These are phyloP conservation scores for Kurtzmaniella quercitrusa DNA, from an alignment of 1,139 yeast species.

Conservation along the genomic window DNA sequence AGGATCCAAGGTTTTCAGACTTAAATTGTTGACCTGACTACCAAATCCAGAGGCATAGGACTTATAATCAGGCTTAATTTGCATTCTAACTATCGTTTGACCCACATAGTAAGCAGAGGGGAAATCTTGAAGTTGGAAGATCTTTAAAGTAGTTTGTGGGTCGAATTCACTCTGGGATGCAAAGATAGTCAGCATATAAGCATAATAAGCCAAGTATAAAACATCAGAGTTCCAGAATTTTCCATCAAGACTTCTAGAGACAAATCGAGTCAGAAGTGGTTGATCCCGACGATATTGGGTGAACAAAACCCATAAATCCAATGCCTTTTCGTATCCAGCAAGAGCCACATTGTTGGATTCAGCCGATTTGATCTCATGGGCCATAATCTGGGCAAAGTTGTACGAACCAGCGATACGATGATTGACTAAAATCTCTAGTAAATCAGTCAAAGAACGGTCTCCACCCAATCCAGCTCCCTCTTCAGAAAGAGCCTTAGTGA, in stretches of 20 bases:
- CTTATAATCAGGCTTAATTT: constrained; percentile 2
- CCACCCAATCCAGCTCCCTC: constrained; percentile 12
- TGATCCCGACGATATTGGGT: constrained; percentile 21
- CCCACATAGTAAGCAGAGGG: constrained; percentile 22
- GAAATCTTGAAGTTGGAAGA: constrained; percentile 25
- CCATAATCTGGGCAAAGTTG: constrained; percentile 28
- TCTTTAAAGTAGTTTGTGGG: constrained; percentile 22
- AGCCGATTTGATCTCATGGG: constrained; percentile 12
- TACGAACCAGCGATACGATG: constrained; percentile 29
- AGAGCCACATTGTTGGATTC: constrained; percentile 11
- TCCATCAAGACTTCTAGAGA: constrained; percentile 3
- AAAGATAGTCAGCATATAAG: constrained; percentile 30
- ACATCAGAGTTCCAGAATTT: constrained; percentile 10
- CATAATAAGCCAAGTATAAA: constrained; percentile 28
- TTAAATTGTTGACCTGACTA: constrained; percentile 4
- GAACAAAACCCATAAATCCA: constrained; percentile 32
- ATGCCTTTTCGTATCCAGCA: constrained; percentile 19
- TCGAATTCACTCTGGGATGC: constrained; percentile 20
- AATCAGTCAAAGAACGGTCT: constrained; percentile 15
- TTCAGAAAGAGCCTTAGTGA: constrained; percentile 17
- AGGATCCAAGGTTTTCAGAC: constrained; percentile 27
- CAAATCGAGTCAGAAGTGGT: not conserved
- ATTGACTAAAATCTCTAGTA: constrained; percentile 25
- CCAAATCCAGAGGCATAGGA: constrained; percentile 6
- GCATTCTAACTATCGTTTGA: constrained; percentile 4